Percentiles rank a stretch among this genome's conserved stretches.
phyloP scores from a whole-genome alignment of 805 yeast species.

The Suhomyces emberorum region DNA sequence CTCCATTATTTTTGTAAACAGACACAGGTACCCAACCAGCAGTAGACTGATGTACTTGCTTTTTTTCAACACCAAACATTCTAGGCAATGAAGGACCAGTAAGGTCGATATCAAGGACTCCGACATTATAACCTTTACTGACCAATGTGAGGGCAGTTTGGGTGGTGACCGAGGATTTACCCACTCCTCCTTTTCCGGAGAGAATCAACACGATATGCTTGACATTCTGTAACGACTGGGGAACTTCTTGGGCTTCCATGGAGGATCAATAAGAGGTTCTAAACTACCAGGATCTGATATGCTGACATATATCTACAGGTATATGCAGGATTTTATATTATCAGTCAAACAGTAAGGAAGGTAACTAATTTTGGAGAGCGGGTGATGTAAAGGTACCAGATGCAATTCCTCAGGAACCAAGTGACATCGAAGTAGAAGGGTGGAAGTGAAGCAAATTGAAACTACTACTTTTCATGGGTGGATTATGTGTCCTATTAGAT shows the following conservation, averaged over 20 bases:
- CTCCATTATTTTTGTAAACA: conserved; percentile 19
- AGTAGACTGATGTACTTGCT: conserved; percentile 75
- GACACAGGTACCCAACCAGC: conserved; percentile 92
- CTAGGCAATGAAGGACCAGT: conserved; percentile 97
- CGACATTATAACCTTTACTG: conserved; percentile 72
- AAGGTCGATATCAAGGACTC: conserved; percentile 89
- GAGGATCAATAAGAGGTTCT: no score
- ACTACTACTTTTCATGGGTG: no score
- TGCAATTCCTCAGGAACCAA: no score
- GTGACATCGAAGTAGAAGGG: no score
- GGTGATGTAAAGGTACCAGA: no score
- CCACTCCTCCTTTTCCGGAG: conserved; percentile 97
- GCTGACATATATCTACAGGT: no score
- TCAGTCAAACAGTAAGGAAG: no score
- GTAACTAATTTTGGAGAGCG: no score
- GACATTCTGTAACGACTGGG: conserved; percentile 45
- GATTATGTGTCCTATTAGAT: no score
- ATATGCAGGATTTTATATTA: no score
- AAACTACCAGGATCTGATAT: no score
- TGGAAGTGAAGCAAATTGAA: no score
- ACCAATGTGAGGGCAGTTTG: conserved; percentile 86
- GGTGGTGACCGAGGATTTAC: conserved; percentile 93
- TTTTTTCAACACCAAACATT: conserved; percentile 86
- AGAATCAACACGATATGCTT: conserved; percentile 78
- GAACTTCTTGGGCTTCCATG: conserved; percentile 4